A percentile compares a stretch with the other conserved stretches of the same genome.
phyloP scores from a whole-genome alignment of 1,139 yeast species.

The Yamadazyma membranifaciens region DNA sequence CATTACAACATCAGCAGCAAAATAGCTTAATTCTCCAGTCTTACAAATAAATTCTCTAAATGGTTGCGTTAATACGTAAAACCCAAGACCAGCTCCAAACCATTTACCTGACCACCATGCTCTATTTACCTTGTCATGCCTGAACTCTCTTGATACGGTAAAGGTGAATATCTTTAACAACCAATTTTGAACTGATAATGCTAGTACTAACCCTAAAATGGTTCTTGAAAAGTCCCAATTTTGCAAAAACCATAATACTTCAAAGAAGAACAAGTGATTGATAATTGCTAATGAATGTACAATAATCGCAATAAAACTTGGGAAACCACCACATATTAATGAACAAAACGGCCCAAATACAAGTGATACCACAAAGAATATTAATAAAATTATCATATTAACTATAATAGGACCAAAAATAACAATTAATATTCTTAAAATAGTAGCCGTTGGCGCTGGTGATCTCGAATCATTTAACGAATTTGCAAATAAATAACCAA shows the following conservation, averaged over 20 bases:
- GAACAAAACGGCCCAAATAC: constrained; percentile 46
- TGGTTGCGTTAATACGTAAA: constrained; percentile 52
- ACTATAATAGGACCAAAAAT: constrained; percentile 48
- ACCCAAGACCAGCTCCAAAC: constrained; percentile 53
- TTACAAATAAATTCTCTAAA: constrained; percentile 55
- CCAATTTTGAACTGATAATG: constrained; percentile 43
- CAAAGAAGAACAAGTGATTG: constrained; percentile 45
- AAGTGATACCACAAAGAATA: constrained; percentile 40
- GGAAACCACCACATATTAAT: constrained; percentile 33
- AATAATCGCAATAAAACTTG: constrained; percentile 42
- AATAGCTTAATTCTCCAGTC: constrained; percentile 51
- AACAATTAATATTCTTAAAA: constrained; percentile 41
- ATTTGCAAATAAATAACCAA: constrained; percentile 46
- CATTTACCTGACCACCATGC: constrained; percentile 76
- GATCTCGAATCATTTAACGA: constrained; percentile 38
- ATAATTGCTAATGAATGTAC: constrained; percentile 45
- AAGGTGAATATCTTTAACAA: constrained; percentile 39
- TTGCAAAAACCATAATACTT: constrained; percentile 51
- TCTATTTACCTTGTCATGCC: constrained; percentile 47
- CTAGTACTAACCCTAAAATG: constrained; percentile 45
- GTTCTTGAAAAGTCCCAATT: constrained; percentile 52
- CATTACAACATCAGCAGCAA: constrained; percentile 50
- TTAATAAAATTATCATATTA: constrained; percentile 38
- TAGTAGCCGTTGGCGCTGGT: constrained; percentile 28
- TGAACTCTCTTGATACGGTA: constrained; percentile 49